phyloP scores from a whole-genome alignment of 306 rosid genomes.

The Cajanus cajan region DNA sequence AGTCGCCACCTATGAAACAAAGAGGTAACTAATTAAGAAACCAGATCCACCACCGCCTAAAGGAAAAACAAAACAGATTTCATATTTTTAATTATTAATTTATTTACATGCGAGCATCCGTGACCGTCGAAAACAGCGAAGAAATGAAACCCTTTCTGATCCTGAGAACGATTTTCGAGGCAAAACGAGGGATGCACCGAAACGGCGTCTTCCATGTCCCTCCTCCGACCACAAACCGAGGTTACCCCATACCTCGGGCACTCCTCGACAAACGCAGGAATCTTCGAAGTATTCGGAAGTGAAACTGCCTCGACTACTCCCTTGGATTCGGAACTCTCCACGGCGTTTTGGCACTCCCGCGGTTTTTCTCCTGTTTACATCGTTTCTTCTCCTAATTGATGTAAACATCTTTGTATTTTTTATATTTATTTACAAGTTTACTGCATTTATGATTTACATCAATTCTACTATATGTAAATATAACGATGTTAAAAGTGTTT shows the following conservation, averaged over 20 bases:
- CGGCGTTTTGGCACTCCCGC: constrained; percentile 24
- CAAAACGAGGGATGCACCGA: constrained; percentile 52
- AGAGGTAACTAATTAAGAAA: not conserved
- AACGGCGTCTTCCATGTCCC: constrained; percentile 92
- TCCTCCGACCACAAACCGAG: constrained; percentile 83
- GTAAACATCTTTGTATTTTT: no score
- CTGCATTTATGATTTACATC: no score
- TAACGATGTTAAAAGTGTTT: no score
- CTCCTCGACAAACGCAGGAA: not conserved
- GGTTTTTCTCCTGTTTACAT: no score
- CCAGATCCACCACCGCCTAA: not conserved
- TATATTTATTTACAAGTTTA: no score
- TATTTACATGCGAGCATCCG: constrained; percentile 84
- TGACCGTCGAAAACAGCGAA: constrained; percentile 89
- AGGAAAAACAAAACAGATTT: not conserved
- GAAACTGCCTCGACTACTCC: not conserved
- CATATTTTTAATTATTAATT: not conserved
- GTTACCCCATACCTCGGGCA: constrained; percentile 59
- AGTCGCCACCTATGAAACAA: constrained; percentile 33
- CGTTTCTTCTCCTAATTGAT: no score
- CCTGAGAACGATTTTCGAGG: not conserved
- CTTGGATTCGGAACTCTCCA: not conserved
- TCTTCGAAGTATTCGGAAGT: not conserved
- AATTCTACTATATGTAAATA: no score
- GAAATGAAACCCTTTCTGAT: constrained; percentile 39